Conservation (phyloP, 2,329 filamentous ascomycete genomes). For the Fusarium praegraminearum region DNA sequence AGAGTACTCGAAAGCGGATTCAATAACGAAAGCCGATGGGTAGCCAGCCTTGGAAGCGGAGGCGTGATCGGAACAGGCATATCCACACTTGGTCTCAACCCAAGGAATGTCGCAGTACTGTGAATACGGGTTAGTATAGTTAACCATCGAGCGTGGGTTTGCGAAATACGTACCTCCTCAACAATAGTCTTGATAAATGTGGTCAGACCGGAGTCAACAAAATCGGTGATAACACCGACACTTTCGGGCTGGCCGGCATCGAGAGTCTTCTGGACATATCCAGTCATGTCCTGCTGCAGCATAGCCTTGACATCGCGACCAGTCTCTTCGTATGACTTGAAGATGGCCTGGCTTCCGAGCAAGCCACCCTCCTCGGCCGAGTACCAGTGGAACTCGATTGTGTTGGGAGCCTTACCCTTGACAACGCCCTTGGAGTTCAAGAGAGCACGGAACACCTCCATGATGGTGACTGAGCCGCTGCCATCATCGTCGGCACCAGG, state of each 20-base stretch:
- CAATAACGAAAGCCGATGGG: slow-evolving; percentile 81
- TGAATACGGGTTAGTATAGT: slow-evolving; percentile 3
- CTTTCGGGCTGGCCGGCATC: slow-evolving; percentile 85
- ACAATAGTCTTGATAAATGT: slow-evolving; percentile 92
- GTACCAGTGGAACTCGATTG: slow-evolving; percentile 97
- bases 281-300: slow-evolving; percentile 99
- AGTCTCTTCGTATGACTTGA: slow-evolving; percentile 80
- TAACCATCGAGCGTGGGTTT: not conserved
- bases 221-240: slow-evolving; percentile 94
- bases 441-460: slow-evolving; percentile 88
- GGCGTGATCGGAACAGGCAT: slow-evolving; percentile 83
- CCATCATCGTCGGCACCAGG: slow-evolving; percentile 97
- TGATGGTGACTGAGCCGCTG: slow-evolving; percentile 91
- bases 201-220: slow-evolving; percentile 84
- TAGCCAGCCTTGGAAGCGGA: slow-evolving; percentile 80
- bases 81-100: slow-evolving; percentile 88
- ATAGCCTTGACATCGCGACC: slow-evolving; percentile 88
- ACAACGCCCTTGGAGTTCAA: slow-evolving; percentile 78
- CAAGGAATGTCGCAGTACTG: slow-evolving; percentile 90
- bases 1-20: slow-evolving; percentile 74
- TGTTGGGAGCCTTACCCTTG: slow-evolving; percentile 80
- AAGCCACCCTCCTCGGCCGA: slow-evolving; percentile 90
- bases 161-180: slow-evolving; percentile 57
- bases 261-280: slow-evolving; percentile 84
- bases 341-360: slow-evolving; percentile 90